These are phyloP conservation scores for Nitzschia sp. DNA, from an alignment of 108 stramenopile species.

Conservation along the genomic window DNA sequence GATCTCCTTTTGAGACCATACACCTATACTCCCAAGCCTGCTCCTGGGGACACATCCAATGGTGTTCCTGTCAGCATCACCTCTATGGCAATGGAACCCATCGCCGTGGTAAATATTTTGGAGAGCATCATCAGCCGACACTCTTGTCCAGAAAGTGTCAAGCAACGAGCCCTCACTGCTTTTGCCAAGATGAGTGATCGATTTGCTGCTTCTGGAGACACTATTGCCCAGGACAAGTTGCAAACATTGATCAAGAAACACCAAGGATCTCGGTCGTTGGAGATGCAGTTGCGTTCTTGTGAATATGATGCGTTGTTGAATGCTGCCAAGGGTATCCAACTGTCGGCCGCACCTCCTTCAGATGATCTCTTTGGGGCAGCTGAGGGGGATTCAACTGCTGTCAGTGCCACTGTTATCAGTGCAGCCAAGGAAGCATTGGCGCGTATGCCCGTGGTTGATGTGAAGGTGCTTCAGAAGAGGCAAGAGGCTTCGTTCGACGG, in stretches of 20 bases:
- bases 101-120: conserved; percentile 62
- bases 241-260: conserved; percentile 65
- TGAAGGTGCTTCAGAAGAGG: conserved; percentile 77
- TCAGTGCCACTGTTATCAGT: conserved; percentile 56
- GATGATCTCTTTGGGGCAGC: conserved; percentile 75
- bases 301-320: conserved; percentile 89
- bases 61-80: conserved; percentile 50
- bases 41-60: conserved; percentile 16
- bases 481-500: conserved; percentile 25
- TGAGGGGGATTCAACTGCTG: conserved; percentile 34
- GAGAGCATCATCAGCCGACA: conserved; percentile 71
- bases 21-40: conserved; percentile 56
- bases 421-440: conserved; percentile 89
- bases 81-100: conserved; percentile 64
- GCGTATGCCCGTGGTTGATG: conserved; percentile 92
- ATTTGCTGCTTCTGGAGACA: conserved; percentile 69
- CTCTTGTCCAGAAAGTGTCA: conserved; percentile 68
- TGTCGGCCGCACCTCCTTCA: conserved; percentile 37
- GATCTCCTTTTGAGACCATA: conserved; percentile 72
- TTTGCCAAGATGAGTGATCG: conserved; percentile 88
- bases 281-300: conserved; percentile 92
- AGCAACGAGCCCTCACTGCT: conserved; percentile 81
- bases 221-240: conserved; percentile 53
- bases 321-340: conserved; percentile 63
- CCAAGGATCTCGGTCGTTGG: conserved; percentile 78